Evolutionary conservation across 495 filamentous ascomycete genomes (phyloP).

Genomic region (Neurospora sp.): DNA sequence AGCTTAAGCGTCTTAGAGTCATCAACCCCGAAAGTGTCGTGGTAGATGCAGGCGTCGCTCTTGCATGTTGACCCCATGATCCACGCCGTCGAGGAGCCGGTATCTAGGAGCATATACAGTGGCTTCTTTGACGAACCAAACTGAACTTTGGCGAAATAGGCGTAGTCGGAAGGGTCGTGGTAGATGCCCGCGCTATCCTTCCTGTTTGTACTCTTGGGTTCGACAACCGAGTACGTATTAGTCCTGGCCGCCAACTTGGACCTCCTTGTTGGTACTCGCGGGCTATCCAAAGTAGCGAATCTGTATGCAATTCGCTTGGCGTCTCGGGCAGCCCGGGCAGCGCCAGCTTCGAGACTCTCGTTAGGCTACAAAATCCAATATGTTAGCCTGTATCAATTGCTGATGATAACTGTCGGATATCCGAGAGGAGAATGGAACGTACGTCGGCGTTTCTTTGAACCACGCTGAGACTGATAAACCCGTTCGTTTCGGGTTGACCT

Average conservation of each 20-base stretch:
- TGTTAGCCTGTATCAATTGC: slow-evolving; percentile 6
- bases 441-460: slow-evolving; percentile 10
- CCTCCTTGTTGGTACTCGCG: background rate
- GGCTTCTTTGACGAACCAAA: slow-evolving; percentile 55
- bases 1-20: slow-evolving; percentile 49
- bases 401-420: background rate
- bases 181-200: slow-evolving; percentile 54
- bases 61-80: slow-evolving; percentile 60
- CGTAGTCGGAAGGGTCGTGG: slow-evolving; percentile 68
- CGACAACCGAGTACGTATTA: slow-evolving; percentile 48
- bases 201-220: slow-evolving; percentile 39
- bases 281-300: slow-evolving; percentile 4
- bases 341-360: slow-evolving; percentile 1
- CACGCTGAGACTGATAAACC: slow-evolving; percentile 8
- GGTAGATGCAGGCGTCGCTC: slow-evolving; percentile 48
- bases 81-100: slow-evolving; percentile 71
- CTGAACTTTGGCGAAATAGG: slow-evolving; percentile 62
- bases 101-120: slow-evolving; percentile 69
- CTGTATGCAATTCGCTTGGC: slow-evolving; percentile 14
- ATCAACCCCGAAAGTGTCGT: slow-evolving; percentile 54
- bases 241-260: slow-evolving; percentile 20
- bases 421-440: background rate
- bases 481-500: background rate
- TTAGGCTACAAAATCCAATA: background rate
- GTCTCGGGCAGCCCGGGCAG: slow-evolving; percentile 8